phyloP scores from a whole-genome alignment of 495 filamentous ascomycete species.

The Cercophora samala region DNA sequence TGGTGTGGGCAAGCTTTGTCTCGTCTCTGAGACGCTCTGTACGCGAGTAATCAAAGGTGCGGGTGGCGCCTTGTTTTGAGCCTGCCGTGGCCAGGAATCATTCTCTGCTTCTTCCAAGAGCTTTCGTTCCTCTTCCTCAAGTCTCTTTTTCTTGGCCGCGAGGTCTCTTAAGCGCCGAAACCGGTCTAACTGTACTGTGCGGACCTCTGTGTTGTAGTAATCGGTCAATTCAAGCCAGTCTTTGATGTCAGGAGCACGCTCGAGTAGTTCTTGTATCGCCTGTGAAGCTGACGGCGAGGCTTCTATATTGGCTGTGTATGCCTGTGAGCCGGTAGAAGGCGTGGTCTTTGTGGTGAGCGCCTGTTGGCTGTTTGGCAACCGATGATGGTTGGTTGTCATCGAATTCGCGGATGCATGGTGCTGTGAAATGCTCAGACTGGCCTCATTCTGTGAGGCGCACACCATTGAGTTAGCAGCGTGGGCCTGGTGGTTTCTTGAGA shows the following conservation, averaged over 20 bases:
- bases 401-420: not conserved
- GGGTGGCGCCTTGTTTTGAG: not conserved
- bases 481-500: not conserved
- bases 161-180: constrained; percentile 44
- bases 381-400: not conserved
- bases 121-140: constrained; percentile 37
- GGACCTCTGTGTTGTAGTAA: constrained; percentile 52
- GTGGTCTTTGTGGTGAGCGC: not conserved
- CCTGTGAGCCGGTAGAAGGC: not conserved
- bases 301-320: not conserved
- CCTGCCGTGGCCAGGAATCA: constrained; percentile 19
- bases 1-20: constrained; percentile 3
- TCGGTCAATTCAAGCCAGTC: constrained; percentile 62
- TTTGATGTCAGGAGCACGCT: constrained; percentile 45
- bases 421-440: not conserved
- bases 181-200: constrained; percentile 45
- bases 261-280: constrained; percentile 21
- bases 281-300: constrained; percentile 2
- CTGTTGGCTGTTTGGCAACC: not conserved
- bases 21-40: not conserved
- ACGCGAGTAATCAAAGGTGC: not conserved
- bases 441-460: no score
- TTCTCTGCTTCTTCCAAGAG: constrained; percentile 33
- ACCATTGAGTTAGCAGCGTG: not conserved
- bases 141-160: constrained; percentile 37